Evolutionary conservation across 345 rosid species (phyloP), one percentile per base, ranked within the genome.

Genomic region (Populus davidiana): DNA sequence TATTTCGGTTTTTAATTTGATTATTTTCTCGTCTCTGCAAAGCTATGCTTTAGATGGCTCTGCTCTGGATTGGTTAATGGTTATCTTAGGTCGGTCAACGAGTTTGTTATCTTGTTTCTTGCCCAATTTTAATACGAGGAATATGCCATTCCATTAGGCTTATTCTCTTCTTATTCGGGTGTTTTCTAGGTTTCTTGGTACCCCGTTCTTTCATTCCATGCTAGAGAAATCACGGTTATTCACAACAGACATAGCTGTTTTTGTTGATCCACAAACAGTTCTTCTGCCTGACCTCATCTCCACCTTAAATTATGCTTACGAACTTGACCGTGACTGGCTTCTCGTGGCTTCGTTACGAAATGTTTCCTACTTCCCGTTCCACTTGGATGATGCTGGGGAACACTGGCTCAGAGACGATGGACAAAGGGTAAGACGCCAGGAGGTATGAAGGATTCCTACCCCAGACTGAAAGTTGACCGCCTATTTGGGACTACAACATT

Each of bases 201-300:
- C 88, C 79, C 96, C 97, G 4, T 96, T 90, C 80, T 75, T 92
- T 77, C 98, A 96, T 84, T 92, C 99, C 63, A 90, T 96, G 94
- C 79, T 92, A 71, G 96, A 88, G 35, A 93, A 89, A 80, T 85
- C 84, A 2, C 79, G 72, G 75, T 78, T 73, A 59, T 90, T 81
- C 36, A 0, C 25, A 6, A 86, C 89, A n/a, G 96, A 92, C 76
- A 79, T 96, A 75, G 80, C 79, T 35, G 91, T 88, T 73, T 83
- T 92, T 8, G 75, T 89, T 54, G 82, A 93, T 80, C 81, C 89
- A 2, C 75, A 86, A 78, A 87, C 93, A 75, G 71, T 92, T 83
- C 84, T 92, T 16, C 69, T 93, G 7, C 84, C 91, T 8, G 89
- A 91, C 84, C 86, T 93, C 61, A 36, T 92, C 68, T 83, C 89